Evolutionary conservation across 768 basidiomycete genomes (phyloP), one percentile per base, ranked within the genome.

Genomic region (Mycena latifolia): DNA sequence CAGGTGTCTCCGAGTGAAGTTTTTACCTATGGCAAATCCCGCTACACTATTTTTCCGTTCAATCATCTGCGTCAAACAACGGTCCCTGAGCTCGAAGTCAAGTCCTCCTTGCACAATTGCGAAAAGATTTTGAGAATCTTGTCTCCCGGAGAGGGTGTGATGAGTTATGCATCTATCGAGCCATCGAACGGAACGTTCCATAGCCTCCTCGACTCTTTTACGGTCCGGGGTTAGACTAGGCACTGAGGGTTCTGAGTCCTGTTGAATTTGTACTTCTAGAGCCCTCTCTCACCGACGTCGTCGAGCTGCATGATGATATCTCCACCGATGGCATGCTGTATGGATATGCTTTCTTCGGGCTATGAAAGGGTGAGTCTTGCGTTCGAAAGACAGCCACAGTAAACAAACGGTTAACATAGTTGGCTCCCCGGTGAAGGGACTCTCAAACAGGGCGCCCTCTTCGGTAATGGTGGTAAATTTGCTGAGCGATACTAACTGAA

Each of bases 271-370:
- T 60, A 53, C n/a, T n/a, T n/a, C n/a, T 39, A 18, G 25, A 52
- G 8, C 55, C 41, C 47, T n/a, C 10, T 3, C 89, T 76, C 71
- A 91, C 93, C 93, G 55, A 96, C 94, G 77, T 96, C 94, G 75
- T 96, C 94, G 20, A 95, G 84, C 75, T 94, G 95, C 95, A 97
- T 96, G 66, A 97, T 94, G 65, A 97, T 97, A 75, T 97, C 95
- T 28, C 91, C 67, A 22, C 63, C 62, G 9, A 97, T 95, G 10
- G 91, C 84, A 73, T 97, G 95, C 74, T 97, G 94, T 72, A 95
- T 92, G 18, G 89, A 88, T 45, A 96, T 95, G 71, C 92, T 94
- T 81, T 95, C 92, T 79, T 97, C 95, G 35, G 95, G 95, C 92
- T 95, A 52, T 15, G 39, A n/a, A 61, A 28, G 22, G 31, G 31